Evolutionary conservation across 352 stramenopile species (phyloP), one percentile per base, ranked within the genome.

Genomic region (Phytophthora rubi): DNA sequence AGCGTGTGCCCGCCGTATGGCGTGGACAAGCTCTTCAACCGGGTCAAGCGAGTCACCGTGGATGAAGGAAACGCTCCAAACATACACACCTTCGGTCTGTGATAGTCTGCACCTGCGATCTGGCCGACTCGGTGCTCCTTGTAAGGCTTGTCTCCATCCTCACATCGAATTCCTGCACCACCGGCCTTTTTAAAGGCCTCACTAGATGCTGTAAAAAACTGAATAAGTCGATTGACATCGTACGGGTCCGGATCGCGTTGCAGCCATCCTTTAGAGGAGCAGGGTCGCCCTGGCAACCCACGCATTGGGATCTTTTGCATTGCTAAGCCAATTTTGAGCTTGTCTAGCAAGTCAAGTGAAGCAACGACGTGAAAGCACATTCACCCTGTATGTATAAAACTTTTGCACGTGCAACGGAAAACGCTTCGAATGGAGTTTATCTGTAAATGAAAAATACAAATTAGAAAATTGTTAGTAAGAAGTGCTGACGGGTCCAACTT

Each of bases 111-210:
- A 59, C 33, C 53, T 21, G 53, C 35, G 9, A 59, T 18, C 33
- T 59, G 33, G 9, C 53, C 35, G 6, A 59, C 53, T 7, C 53
- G 33, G 21, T 49, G 53, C 23, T 59, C 53, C 35, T 59, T 59
- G 35, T 35, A 49, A 8, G 32, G 51, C 12, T 30, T 59, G 6
- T 33, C 5, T 18, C 35, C 35, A 45, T 59, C 53, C 32, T 49
- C 35, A 3, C 53, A 18, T 47, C 33, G 33, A 48, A 59, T 5
- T 59, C 53, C 26, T 48, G 30, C 15, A 59, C 53, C 8, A 49
- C 53, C 21, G 53, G 53, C 32, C 33, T 51, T 10, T 59, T 59
- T 6, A 51, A n/a, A 9, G n/a, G 32, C n/a, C 53, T 48, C 15
- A 16, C 53, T 4, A 16, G 53, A n/a, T 48, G 32, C n/a, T 48